Conservation (phyloP, 257 asterid genomes). For the Perilla frutescens region DNA sequence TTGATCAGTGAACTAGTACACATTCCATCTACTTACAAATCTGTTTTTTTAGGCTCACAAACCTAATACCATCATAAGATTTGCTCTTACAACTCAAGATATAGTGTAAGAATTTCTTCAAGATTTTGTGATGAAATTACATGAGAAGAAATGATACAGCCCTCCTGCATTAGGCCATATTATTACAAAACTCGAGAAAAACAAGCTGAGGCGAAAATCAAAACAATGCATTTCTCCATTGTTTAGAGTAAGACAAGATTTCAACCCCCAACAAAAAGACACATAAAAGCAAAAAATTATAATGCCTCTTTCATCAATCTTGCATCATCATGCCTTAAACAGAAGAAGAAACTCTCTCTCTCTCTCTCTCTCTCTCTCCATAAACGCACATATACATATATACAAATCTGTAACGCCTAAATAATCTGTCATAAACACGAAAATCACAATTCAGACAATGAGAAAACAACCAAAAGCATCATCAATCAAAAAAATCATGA, state of each 20-base stretch:
- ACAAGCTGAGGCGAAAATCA: background rate
- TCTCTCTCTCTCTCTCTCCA: background rate
- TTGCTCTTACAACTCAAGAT: too few relatives aligned
- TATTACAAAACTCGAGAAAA: background rate
- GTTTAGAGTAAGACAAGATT: background rate
- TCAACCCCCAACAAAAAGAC: background rate
- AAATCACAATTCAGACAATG: background rate
- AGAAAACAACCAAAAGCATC: background rate
- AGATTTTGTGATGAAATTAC: background rate
- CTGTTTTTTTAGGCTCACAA: background rate
- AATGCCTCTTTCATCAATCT: background rate
- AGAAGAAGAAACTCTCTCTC: conserved; percentile 27
- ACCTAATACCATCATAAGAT: background rate
- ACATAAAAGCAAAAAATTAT: background rate
- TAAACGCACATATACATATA: too few relatives aligned
- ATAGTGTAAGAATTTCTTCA: background rate
- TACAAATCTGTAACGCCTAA: background rate
- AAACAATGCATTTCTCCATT: background rate
- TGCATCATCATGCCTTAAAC: conserved; percentile 10
- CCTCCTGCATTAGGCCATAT: background rate
- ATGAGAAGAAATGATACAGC: background rate
- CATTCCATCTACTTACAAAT: background rate
- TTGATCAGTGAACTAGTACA: background rate
- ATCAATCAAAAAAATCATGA: background rate
- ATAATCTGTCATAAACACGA: background rate